A percentile compares a stretch with the other conserved stretches of the same genome.
Evolutionary conservation across 495 filamentous ascomycete genomes (phyloP).

Genomic region (Penicillium riverlandense): DNA sequence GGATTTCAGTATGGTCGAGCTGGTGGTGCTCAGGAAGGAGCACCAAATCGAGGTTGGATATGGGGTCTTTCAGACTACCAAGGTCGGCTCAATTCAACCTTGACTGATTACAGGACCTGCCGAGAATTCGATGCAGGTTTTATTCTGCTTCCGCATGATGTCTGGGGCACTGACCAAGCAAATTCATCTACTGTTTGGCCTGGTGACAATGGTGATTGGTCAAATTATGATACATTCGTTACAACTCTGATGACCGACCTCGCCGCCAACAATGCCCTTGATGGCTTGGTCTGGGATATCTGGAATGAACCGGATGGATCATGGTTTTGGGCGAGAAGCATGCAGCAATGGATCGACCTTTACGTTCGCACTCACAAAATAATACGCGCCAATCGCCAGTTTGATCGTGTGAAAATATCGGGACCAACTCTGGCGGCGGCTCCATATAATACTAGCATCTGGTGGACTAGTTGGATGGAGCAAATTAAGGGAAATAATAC

Average conservation of each 20-base stretch:
- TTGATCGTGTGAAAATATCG: constrained; percentile 10
- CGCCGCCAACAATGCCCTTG: constrained; percentile 18
- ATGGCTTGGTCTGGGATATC: constrained; percentile 26
- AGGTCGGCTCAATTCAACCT: constrained; percentile 29
- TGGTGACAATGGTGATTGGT: constrained; percentile 35
- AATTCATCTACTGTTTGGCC: constrained; percentile 18
- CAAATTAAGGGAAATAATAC: constrained; percentile 16
- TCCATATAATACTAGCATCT: constrained; percentile 12
- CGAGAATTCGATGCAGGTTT: constrained; percentile 29
- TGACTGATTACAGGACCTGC: constrained; percentile 28
- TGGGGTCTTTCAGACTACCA: constrained; percentile 16
- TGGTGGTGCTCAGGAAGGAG: background rate
- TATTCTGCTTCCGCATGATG: constrained; percentile 32
- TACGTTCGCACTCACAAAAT: constrained; percentile 20
- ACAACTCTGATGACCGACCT: constrained; percentile 23
- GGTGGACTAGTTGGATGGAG: constrained; percentile 23
- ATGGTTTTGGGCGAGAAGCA: constrained; percentile 25
- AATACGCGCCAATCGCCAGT: constrained; percentile 4
- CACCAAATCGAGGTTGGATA: constrained; percentile 14
- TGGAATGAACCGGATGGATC: constrained; percentile 38
- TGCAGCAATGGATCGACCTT: constrained; percentile 21
- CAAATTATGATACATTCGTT: constrained; percentile 26
- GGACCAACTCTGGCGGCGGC: constrained; percentile 19
- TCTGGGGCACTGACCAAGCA: constrained; percentile 32
- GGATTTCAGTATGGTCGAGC: too few relatives aligned